Conservation (phyloP, 2,329 filamentous ascomycete species). For the Neoarthrinium moseri region DNA sequence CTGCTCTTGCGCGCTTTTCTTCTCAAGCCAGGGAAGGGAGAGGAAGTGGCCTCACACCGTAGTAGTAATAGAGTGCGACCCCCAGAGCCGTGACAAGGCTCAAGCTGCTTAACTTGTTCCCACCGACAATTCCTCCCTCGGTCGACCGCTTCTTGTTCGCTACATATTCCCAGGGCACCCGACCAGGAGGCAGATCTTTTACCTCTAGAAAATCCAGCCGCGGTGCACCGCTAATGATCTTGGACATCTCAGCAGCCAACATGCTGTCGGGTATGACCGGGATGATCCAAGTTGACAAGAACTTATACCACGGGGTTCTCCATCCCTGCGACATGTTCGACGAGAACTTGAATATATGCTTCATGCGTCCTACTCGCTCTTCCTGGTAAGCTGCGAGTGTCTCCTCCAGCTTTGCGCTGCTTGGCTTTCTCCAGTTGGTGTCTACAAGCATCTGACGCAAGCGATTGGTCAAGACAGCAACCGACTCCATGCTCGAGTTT, state of each 20-base stretch:
- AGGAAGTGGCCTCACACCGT: neutral
- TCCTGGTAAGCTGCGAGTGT: slow-evolving; percentile 1
- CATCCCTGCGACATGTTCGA: neutral
- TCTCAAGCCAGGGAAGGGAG: neutral
- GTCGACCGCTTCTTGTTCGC: neutral
- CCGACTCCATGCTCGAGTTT: slow-evolving; percentile 5
- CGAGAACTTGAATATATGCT: neutral
- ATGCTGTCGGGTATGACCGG: neutral
- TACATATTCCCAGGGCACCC: slow-evolving; percentile 1
- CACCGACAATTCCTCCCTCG: neutral
- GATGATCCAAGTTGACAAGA: neutral
- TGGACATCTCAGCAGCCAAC: neutral
- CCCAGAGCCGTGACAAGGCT: neutral
- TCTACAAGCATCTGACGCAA: neutral
- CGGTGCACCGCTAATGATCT: neutral
- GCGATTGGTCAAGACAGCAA: slow-evolving; percentile 2
- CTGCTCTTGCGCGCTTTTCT: neutral
- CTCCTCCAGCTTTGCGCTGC: neutral
- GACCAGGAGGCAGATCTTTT: neutral
- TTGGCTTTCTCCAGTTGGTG: slow-evolving; percentile 1
- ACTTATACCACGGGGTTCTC: neutral
- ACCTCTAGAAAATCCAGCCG: neutral
- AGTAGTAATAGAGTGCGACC: neutral
- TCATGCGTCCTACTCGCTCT: slow-evolving; percentile 1
- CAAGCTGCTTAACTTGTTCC: neutral